These are phyloP conservation scores for Lablab purpureus DNA, from an alignment of 306 rosid genomes.

Conservation along the genomic window DNA sequence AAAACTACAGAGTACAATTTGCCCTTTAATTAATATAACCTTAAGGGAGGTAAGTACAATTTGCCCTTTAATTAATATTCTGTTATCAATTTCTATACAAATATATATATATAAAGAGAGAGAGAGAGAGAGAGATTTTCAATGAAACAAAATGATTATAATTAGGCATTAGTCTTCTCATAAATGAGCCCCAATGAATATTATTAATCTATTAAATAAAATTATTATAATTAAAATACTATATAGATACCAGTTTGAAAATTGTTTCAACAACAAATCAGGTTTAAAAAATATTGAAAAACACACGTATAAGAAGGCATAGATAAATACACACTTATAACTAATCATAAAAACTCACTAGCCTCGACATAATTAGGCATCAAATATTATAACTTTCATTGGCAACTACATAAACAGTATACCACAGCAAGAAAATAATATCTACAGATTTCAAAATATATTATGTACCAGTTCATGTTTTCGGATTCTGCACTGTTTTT, in stretches of 20 bases:
- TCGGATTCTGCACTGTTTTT: constrained; percentile 83
- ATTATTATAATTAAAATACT: too few relatives aligned
- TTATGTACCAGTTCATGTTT: constrained; percentile 70
- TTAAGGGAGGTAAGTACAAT: too few relatives aligned
- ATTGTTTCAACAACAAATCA: neutral
- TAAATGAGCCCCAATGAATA: neutral
- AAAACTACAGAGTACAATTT: too few relatives aligned
- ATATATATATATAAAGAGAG: too few relatives aligned
- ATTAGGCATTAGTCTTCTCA: neutral
- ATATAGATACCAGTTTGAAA: neutral
- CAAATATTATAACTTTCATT: neutral
- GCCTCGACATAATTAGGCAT: constrained; percentile 22
- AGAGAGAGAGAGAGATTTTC: too few relatives aligned
- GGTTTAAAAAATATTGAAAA: neutral
- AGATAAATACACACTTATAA: neutral
- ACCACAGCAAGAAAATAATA: constrained; percentile 23
- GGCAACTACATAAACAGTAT: neutral
- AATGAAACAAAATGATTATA: neutral
- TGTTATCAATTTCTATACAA: too few relatives aligned
- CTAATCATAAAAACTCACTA: constrained; percentile 5
- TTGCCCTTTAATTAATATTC: too few relatives aligned
- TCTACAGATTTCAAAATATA: constrained; percentile 27
- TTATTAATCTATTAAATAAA: neutral
- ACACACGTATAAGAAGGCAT: neutral
- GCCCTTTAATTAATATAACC: too few relatives aligned